These are phyloP conservation scores for Andrographis paniculata DNA, from an alignment of 305 asterid genomes.

Conservation along the genomic window DNA sequence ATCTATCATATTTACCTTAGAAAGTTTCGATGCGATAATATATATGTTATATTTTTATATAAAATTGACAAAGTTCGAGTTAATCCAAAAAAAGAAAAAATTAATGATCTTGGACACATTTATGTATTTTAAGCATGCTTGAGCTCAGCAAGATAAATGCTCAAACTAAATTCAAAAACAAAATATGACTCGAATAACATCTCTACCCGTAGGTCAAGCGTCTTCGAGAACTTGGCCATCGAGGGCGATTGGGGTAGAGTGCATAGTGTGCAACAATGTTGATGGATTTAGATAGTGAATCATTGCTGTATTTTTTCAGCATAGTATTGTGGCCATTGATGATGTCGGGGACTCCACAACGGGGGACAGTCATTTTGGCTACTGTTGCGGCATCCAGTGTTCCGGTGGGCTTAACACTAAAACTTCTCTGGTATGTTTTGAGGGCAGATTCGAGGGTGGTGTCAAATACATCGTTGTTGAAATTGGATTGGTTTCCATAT, in stretches of 20 bases:
- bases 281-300: conserved; percentile 2
- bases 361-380: conserved; percentile 14
- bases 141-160: too few species aligned
- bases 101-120: too few species aligned
- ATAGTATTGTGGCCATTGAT: conserved; percentile 9
- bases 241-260: conserved; percentile 9
- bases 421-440: conserved; percentile 26
- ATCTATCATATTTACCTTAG: too few species aligned
- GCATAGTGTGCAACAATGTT: conserved; percentile 18
- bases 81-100: too few species aligned
- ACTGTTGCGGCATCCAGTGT: conserved; percentile 10
- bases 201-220: conserved; percentile 12
- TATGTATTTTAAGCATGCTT: too few species aligned
- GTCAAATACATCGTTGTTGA: conserved; percentile 12
- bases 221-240: conserved; percentile 19
- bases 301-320: conserved; percentile 12
- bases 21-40: too few species aligned
- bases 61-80: too few species aligned
- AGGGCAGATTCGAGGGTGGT: conserved; percentile 20
- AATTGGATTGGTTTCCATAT: conserved; percentile 1
- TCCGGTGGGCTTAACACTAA: conserved; percentile 18
- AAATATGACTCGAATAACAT: too few species aligned
- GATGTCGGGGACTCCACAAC: conserved; percentile 27
- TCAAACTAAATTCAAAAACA: too few species aligned
- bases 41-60: too few species aligned